Evolutionary conservation across 139 green algal species (phyloP), one percentile per base, ranked within the genome.

Genomic region (Trebouxia sp.): DNA sequence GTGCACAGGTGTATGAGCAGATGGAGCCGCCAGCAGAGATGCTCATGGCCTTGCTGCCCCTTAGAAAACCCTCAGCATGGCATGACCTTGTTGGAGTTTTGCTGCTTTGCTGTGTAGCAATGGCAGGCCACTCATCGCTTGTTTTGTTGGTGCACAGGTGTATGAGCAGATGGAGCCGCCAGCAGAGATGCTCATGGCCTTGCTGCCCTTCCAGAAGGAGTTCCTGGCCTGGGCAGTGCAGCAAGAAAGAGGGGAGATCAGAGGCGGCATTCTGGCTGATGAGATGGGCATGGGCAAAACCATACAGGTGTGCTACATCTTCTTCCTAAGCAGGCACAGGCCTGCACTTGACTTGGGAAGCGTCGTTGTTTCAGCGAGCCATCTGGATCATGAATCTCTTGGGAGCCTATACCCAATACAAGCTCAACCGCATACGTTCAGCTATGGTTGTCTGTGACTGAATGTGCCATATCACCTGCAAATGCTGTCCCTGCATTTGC

Each of bases 161-260:
- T 51, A 56, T 41, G 85, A 88, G 41, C 67, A 84, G 62, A 81
- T 87, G 65, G 92, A 93, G 76, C 90, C 91, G 39, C 85, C 90
- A 15, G 76, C 86, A 1, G 89, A 91, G 70, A 84, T 98, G 32
- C 85, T 97, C 35, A 91, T 97, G 91, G 79, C 86, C 42, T 90
- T 99, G 84, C 89, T 99, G 84, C 93, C 94, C 2, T 98, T 95
- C 86, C 96, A 99, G 86, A 94, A 94, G 85, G 84, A 97, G 81
- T 98, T 96, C 81, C 87, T 98, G 79, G 86, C 87, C 3, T 97
- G 92, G 93, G 90, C 82, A 1, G 41, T 97, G 9, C 87, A 88
- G 53, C 94, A 98, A 85, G 93, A 96, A 88, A 78, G 87, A 42
- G 51, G 84, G 17, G 48, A 41, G 38, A 82, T 96, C 32, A 74